Evolutionary conservation across 2,329 filamentous ascomycete species (phyloP), one percentile per base, ranked within the genome.

Genomic region (Colletotrichum lentis): DNA sequence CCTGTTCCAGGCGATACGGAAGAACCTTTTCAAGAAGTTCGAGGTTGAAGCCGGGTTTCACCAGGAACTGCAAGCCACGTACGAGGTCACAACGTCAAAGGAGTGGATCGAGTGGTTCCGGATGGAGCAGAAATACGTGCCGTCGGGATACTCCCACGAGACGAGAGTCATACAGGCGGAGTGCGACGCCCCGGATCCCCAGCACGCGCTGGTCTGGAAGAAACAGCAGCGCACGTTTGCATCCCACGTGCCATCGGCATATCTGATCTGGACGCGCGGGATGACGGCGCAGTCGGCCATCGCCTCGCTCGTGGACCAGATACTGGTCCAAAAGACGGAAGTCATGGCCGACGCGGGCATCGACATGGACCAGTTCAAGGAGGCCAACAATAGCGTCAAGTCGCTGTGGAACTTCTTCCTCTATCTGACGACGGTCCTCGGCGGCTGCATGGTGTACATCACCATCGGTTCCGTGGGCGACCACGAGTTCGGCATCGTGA

Each of bases 171-270:
- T 71, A 22, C 74, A 75, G 39, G 74, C 72, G 1, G 70, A 72
- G 4, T 75, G 74, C 70, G 74, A 75, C 56, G 74, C 73, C n/a
- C 73, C 74, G 3, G 74, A 75, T n/a, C 69, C 72, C 22, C 72
- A 73, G 67, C 64, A 75, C 66, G 60, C 71, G n/a, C 46, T 75
- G 65, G 72, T 75, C 20, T 75, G 73, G 73, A 67, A 69, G 22
- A 70, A 70, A 7, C 73, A 75, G 63, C 71, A 72, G 62, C 70
- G 69, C 16, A 44, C 56, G 0, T 62, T 72, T 8, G 70, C 69
- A 1, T 72, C 73, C 0, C 59, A 72, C n/a, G 59, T 73, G 3
- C 72, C 72, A 1, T 72, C 71, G 11, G 71, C 69, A 0, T 75
- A 73, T 24, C 61, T 75, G n/a, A 69, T 75, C 27, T 74, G 74